Evolutionary conservation across 139 green algal genomes (phyloP), one percentile per base, ranked within the genome.

Genomic region (Micromonas pusilla): DNA sequence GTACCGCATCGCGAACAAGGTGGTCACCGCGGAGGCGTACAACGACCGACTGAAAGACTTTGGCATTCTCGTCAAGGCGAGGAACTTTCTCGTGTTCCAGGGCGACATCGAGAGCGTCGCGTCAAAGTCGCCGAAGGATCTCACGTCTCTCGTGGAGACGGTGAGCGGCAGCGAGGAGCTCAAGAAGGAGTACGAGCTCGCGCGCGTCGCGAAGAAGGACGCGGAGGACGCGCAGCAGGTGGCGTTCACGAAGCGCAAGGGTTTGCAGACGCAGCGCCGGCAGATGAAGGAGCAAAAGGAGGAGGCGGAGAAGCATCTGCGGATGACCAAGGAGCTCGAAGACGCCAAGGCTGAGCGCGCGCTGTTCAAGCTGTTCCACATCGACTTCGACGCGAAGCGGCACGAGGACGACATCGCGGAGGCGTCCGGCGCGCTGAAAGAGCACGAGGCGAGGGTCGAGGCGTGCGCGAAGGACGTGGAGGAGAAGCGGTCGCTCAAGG

Each of bases 61-160:
- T 72, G 92, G 93, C 57, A 93, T 99, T 68, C 86, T 97, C 6
- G 90, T 97, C 54, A 95, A 96, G 66, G 94, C 93, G 31, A 87
- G 93, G 31, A 99, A 98, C 85, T 99, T 98, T 84, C 84, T 99
- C 23, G 94, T 98, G 0, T 99, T 98, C 81, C 95, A 99, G 90
- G 95, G 95, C 6, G 95, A 99, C 87, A 97, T 99, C 62, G 95
- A 98, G 85, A 90, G 89, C 1, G 89, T 98, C 28, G 94, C 95
- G 0, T 77, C 84, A 23, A 94, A 93, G 85, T 83, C 73, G 25
- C 88, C 95, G 2, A 81, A 85, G 33, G 91, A 95, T 36, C 87
- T 99, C 34, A 97, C 90, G 2, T 54, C 72, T 52, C 83, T 97
- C 73, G 92, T 99, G 75, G 95, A 99, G 90, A 86, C 93, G 65